Evolutionary conservation across 305 asterid species (phyloP).

Genomic region (Solanum hybrid): DNA sequence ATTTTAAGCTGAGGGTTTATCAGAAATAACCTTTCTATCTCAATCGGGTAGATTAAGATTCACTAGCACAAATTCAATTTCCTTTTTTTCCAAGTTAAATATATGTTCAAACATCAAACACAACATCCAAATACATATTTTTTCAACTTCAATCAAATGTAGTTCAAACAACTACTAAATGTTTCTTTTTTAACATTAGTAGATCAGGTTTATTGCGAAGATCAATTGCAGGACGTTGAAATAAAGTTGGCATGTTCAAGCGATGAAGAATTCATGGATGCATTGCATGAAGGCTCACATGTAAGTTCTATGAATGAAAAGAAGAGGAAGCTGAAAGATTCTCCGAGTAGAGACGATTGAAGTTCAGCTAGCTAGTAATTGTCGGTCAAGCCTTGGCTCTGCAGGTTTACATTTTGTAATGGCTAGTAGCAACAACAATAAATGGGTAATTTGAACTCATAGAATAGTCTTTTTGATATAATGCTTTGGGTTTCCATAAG

Average conservation of each 20-base stretch:
- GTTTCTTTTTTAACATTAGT: constrained; percentile 6
- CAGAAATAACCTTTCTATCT: not conserved
- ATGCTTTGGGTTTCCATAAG: not conserved
- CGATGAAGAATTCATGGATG: constrained; percentile 45
- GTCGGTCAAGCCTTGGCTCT: not conserved
- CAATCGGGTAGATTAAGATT: not conserved
- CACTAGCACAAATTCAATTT: not conserved
- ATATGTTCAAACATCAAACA: not conserved
- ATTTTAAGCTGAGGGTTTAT: not conserved
- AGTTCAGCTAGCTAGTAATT: not conserved
- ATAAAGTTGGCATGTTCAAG: constrained; percentile 43
- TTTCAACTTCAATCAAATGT: not conserved
- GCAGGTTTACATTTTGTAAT: not conserved
- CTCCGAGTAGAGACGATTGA: constrained; percentile 10
- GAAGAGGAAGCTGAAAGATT: constrained; percentile 27
- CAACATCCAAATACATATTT: not conserved
- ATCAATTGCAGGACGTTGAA: constrained; percentile 32
- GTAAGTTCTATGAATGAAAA: constrained; percentile 33
- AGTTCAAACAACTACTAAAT: not conserved
- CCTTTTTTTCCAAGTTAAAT: not conserved
- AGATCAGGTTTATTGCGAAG: constrained; percentile 36
- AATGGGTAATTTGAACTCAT: not conserved
- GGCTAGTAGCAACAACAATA: not conserved
- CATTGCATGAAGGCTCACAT: constrained; percentile 20
- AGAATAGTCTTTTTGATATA: not conserved